Percentiles rank a stretch among this genome's conserved stretches.
phyloP scores from a whole-genome alignment of 306 rosid species.

The Vicia faba region DNA sequence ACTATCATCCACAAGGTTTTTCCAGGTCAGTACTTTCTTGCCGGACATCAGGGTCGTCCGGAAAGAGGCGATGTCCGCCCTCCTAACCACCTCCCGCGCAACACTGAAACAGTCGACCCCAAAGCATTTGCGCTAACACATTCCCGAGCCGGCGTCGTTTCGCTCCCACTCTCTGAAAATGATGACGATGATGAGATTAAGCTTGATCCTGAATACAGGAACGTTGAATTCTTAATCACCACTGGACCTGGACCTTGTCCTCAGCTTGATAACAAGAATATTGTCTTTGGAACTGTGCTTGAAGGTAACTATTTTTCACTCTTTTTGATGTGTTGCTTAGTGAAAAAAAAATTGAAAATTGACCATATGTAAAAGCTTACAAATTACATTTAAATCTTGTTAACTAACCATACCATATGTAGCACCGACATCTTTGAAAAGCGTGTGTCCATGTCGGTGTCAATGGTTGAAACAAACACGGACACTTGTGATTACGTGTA shows the following conservation, averaged over 20 bases:
- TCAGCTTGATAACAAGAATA: constrained; percentile 70
- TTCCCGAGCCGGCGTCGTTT: constrained; percentile 73
- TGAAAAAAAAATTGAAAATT: background rate
- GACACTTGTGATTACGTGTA: too few species aligned
- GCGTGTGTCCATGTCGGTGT: too few species aligned
- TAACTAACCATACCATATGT: too few species aligned
- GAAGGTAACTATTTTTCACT: constrained; percentile 54
- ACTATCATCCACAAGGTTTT: constrained; percentile 74
- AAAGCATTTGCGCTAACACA: constrained; percentile 66
- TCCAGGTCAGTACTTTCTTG: constrained; percentile 79
- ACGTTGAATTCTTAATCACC: constrained; percentile 82
- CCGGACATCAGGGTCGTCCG: constrained; percentile 79
- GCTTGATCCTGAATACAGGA: constrained; percentile 69
- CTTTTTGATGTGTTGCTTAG: background rate
- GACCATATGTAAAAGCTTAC: background rate
- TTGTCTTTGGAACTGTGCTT: constrained; percentile 82
- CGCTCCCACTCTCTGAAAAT: constrained; percentile 76
- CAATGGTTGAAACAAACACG: too few species aligned
- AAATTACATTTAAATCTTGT: too few species aligned
- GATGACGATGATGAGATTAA: constrained; percentile 75
- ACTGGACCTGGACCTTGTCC: constrained; percentile 96
- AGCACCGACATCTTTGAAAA: too few species aligned
- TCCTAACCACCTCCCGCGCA: constrained; percentile 57
- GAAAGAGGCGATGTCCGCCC: constrained; percentile 85
- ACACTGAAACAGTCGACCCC: constrained; percentile 68